These are phyloP conservation scores for Calonectria hongkongensis DNA, from an alignment of 2,329 filamentous ascomycete genomes.

Conservation along the genomic window DNA sequence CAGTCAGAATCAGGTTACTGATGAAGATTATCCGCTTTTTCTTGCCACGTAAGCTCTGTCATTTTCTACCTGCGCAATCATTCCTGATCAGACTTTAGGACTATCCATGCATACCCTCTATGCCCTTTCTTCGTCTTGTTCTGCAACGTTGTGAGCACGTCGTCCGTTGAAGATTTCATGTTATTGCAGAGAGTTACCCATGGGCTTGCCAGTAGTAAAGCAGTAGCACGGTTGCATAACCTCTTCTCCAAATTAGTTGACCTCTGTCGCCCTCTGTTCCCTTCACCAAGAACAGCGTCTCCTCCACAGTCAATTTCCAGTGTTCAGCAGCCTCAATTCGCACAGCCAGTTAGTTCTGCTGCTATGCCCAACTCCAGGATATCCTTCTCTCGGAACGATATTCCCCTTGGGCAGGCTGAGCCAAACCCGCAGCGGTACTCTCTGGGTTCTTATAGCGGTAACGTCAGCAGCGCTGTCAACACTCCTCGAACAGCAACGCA, in stretches of 20 bases:
- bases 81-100: not conserved
- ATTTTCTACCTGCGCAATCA: too few relatives aligned
- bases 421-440: not conserved
- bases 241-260: constrained; percentile 31
- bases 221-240: constrained; percentile 17
- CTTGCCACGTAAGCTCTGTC: constrained; percentile 13
- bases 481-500: constrained; percentile 5
- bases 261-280: constrained; percentile 25
- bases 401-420: not conserved
- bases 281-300: not conserved
- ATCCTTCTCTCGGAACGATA: not conserved
- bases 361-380: not conserved
- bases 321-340: not conserved
- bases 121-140: constrained; percentile 30
- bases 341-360: not conserved
- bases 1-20: not conserved
- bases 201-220: constrained; percentile 21
- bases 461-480: not conserved
- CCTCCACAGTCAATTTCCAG: not conserved
- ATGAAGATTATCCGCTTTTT: constrained; percentile 27
- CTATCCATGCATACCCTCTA: constrained; percentile 27
- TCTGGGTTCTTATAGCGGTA: not conserved
- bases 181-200: constrained; percentile 7
- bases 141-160: constrained; percentile 27
- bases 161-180: constrained; percentile 15